These are phyloP conservation scores for Nitzschia sp. DNA, from an alignment of 108 stramenopile species.

Conservation along the genomic window DNA sequence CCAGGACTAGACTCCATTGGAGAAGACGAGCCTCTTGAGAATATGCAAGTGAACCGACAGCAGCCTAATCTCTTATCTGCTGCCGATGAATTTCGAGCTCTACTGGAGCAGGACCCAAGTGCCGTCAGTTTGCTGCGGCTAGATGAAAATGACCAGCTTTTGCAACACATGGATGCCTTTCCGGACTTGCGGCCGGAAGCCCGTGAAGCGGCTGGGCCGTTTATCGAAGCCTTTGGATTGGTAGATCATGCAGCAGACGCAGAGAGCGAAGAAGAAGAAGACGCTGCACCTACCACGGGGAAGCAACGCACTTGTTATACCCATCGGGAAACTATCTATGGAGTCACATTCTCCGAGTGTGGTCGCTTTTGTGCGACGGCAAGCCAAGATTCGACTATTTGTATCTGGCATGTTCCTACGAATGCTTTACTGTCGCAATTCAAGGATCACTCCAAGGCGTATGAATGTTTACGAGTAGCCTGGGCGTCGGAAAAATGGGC, in stretches of 20 bases:
- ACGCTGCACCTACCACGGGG: neutral
- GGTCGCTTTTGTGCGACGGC: conserved; percentile 78
- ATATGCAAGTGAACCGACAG: conserved; percentile 4
- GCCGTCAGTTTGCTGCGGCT: conserved; percentile 3
- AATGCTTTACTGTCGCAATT: conserved; percentile 58
- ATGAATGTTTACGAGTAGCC: conserved; percentile 80
- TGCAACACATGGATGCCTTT: conserved; percentile 1
- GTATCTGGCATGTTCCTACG: conserved; percentile 64
- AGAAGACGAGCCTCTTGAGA: conserved; percentile 11
- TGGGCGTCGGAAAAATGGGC: conserved; percentile 58
- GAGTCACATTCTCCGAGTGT: conserved; percentile 65
- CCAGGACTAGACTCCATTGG: conserved; percentile 16
- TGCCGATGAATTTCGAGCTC: conserved; percentile 6
- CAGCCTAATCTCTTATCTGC: conserved; percentile 1
- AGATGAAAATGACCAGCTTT: conserved; percentile 10
- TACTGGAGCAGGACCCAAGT: neutral
- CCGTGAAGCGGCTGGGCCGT: conserved; percentile 1
- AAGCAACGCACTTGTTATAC: conserved; percentile 69
- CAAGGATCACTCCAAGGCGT: conserved; percentile 49
- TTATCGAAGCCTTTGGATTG: conserved; percentile 22
- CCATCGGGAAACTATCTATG: conserved; percentile 79
- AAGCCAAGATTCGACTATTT: conserved; percentile 76
- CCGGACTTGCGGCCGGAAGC: neutral
- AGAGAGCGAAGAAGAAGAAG: neutral
- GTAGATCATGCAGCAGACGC: neutral